Percentiles rank a stretch among this genome's conserved stretches.
These are phyloP conservation scores for Chaetomium olivaceum DNA, from an alignment of 2,329 filamentous ascomycete genomes.

Conservation along the genomic window DNA sequence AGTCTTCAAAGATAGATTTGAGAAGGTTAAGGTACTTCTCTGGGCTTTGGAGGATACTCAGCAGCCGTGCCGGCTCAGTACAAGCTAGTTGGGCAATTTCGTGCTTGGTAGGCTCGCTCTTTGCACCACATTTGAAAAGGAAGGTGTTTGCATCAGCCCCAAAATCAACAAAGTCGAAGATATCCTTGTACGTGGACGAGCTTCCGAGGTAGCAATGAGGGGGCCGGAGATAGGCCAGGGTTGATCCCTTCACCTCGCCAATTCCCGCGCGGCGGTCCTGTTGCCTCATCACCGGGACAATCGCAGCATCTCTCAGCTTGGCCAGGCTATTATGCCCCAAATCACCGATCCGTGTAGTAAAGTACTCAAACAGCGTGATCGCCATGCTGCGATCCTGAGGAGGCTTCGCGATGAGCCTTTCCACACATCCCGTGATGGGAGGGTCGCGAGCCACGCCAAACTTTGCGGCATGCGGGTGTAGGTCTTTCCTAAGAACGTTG, in stretches of 20 bases:
- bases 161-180: constrained; percentile 97
- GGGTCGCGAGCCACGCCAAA: constrained; percentile 87
- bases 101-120: constrained; percentile 81
- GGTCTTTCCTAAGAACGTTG: constrained; percentile 69
- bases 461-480: constrained; percentile 78
- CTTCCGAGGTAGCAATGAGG: constrained; percentile 77
- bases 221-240: constrained; percentile 63
- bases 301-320: constrained; percentile 62
- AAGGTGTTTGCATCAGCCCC: constrained; percentile 85
- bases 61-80: constrained; percentile 76
- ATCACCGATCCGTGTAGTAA: constrained; percentile 74
- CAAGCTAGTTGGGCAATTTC: constrained; percentile 86
- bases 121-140: constrained; percentile 83
- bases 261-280: constrained; percentile 36
- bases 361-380: constrained; percentile 75
- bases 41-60: constrained; percentile 74
- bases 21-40: constrained; percentile 87
- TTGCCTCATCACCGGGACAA: constrained; percentile 65
- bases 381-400: constrained; percentile 69
- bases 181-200: constrained; percentile 71
- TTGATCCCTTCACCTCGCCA: constrained; percentile 45
- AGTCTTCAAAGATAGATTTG: constrained; percentile 74
- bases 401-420: constrained; percentile 69
- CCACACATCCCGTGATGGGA: constrained; percentile 73
- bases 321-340: constrained; percentile 62